A percentile compares a stretch with the other conserved stretches of the same genome.
These are phyloP conservation scores for Leccinellum albellum DNA, from an alignment of 768 basidiomycete genomes.

Conservation along the genomic window DNA sequence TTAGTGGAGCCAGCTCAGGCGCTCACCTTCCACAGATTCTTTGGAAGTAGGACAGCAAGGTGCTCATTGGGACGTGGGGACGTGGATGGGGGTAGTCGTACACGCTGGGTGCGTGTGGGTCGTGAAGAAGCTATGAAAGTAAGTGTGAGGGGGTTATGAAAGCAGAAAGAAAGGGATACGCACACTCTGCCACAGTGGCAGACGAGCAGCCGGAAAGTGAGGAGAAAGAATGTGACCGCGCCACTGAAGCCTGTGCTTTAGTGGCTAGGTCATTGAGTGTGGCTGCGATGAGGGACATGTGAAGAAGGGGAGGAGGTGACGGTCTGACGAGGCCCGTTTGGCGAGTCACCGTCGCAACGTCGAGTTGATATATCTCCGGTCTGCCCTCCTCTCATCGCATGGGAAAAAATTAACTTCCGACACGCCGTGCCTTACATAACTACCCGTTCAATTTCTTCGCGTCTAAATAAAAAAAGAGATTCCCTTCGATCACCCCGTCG, in stretches of 20 bases:
- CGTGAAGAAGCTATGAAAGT: constrained; percentile 20
- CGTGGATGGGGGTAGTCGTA: constrained; percentile 15
- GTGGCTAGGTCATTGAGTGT: constrained; percentile 27
- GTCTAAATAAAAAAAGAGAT: constrained; percentile 2
- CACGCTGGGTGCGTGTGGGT: constrained; percentile 14
- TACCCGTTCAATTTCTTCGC: constrained; percentile 1
- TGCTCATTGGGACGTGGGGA: constrained; percentile 55
- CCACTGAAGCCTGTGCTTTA: constrained; percentile 22
- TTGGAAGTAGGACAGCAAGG: constrained; percentile 70
- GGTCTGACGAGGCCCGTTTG: background rate
- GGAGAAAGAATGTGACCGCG: constrained; percentile 4
- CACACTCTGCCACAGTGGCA: constrained; percentile 13
- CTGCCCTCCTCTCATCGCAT: constrained; percentile 11
- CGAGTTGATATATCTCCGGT: constrained; percentile 27
- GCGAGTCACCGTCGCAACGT: constrained; percentile 23
- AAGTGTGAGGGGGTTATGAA: background rate
- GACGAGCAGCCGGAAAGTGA: constrained; percentile 13
- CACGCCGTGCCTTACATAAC: constrained; percentile 21
- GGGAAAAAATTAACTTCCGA: constrained; percentile 20
- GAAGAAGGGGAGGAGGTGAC: constrained; percentile 12
- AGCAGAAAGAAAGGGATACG: background rate
- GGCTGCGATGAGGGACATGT: constrained; percentile 29
- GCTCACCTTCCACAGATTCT: constrained; percentile 69
- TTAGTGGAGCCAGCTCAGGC: background rate
- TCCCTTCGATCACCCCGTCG: constrained; percentile 1